Evolutionary conservation across 192 early-diverging fungal species (phyloP).

Genomic region (Glomus cerebriforme): DNA sequence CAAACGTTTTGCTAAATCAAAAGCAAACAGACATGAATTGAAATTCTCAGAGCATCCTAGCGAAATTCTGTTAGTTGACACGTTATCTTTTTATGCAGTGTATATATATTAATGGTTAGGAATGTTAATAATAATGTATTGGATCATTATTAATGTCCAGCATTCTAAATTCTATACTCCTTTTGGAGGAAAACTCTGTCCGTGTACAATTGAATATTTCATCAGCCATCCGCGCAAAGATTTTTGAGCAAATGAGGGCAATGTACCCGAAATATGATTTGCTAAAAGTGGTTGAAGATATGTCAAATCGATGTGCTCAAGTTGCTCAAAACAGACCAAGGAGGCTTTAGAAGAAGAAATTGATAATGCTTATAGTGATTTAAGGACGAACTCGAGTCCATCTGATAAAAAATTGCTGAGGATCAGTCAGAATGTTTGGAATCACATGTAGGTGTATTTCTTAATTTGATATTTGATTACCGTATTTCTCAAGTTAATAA

Average conservation of each 20-base stretch:
- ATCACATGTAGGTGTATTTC: neutral
- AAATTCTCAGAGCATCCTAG: neutral
- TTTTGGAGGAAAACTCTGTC: constrained; percentile 4
- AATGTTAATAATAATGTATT: neutral
- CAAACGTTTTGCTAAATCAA: neutral
- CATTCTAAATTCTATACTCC: neutral
- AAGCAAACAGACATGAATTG: neutral
- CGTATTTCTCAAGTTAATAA: constrained; percentile 22
- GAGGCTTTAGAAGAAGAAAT: neutral
- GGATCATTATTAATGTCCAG: neutral
- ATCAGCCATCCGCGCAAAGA: neutral
- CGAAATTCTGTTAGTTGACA: constrained; percentile 8
- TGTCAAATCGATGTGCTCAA: neutral
- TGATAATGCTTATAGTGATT: neutral
- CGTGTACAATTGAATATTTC: neutral
- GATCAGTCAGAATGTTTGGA: neutral
- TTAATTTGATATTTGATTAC: neutral
- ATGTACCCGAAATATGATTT: neutral
- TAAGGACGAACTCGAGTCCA: neutral
- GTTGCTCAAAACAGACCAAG: neutral
- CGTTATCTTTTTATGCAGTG: neutral
- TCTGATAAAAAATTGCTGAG: neutral
- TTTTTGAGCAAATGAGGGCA: neutral
- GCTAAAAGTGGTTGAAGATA: neutral
- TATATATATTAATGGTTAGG: neutral